Conservation (phyloP, 2,329 filamentous ascomycete genomes). For the Alternaria hordeiaustralica region DNA sequence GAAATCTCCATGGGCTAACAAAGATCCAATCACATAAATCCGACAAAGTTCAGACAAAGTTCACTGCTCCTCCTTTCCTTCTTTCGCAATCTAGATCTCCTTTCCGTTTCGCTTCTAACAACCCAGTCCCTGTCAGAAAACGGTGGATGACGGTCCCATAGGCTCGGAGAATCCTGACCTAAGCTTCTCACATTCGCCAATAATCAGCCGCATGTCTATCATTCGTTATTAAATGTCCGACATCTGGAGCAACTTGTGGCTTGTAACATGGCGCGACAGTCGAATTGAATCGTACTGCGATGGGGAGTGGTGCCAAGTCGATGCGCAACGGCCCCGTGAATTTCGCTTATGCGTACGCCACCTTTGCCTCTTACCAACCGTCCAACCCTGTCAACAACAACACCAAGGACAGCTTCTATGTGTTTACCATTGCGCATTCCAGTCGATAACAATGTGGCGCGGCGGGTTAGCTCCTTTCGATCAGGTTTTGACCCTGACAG, state of each 20-base stretch:
- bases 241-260: neutral
- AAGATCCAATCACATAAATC: slow-evolving; percentile 4
- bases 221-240: slow-evolving; percentile 7
- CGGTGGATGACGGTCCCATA: neutral
- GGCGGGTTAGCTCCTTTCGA: slow-evolving; percentile 16
- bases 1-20: neutral
- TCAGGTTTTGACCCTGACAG: slow-evolving; percentile 9
- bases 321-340: slow-evolving; percentile 16
- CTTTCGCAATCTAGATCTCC: neutral
- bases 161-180: slow-evolving; percentile 3
- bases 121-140: neutral
- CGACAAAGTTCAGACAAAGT: slow-evolving; percentile 1
- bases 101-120: neutral
- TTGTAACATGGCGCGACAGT: slow-evolving; percentile 6
- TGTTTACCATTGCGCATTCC: slow-evolving; percentile 7
- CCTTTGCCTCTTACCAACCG: slow-evolving; percentile 6
- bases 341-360: slow-evolving; percentile 19
- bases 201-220: slow-evolving; percentile 3
- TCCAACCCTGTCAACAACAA: slow-evolving; percentile 7
- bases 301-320: slow-evolving; percentile 17
- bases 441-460: neutral
- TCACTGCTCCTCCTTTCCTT: neutral
- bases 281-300: slow-evolving; percentile 4
- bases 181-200: slow-evolving; percentile 2
- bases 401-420: slow-evolving; percentile 2